These are phyloP conservation scores for Colletotrichum agaves DNA, from an alignment of 2,329 filamentous ascomycete genomes.

Conservation along the genomic window DNA sequence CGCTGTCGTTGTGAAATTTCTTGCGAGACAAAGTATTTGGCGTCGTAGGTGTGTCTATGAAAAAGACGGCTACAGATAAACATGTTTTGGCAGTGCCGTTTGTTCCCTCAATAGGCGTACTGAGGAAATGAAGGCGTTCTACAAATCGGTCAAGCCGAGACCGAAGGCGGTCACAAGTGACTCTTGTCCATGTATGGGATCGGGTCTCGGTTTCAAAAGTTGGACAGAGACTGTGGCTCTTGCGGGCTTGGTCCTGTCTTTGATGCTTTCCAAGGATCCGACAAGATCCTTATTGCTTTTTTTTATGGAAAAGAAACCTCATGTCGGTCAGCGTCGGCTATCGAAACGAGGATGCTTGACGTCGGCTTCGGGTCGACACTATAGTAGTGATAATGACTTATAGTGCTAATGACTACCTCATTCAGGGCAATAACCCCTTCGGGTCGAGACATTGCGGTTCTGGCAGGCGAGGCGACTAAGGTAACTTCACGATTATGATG, in stretches of 20 bases:
- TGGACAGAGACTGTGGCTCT: too few species aligned
- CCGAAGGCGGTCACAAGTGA: not conserved
- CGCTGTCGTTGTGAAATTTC: too few species aligned
- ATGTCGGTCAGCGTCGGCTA: not conserved
- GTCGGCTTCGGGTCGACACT: not conserved
- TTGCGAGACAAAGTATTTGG: too few species aligned
- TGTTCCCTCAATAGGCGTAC: not conserved
- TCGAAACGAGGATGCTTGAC: not conserved
- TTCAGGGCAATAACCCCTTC: too few species aligned
- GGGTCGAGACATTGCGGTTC: not conserved
- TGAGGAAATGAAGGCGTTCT: not conserved
- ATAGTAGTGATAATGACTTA: too few species aligned
- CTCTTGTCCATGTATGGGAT: not conserved
- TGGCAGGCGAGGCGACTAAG: not conserved
- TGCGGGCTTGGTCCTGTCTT: too few species aligned
- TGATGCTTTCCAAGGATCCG: too few species aligned
- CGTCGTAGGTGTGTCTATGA: too few species aligned
- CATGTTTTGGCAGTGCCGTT: too few species aligned
- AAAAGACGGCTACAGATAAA: too few species aligned
- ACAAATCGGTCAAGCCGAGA: conserved; percentile 1
- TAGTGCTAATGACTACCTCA: too few species aligned
- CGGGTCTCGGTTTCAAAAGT: too few species aligned
- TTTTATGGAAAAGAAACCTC: not conserved
- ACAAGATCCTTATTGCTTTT: not conserved
- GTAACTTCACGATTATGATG: not conserved